Evolutionary conservation across 441 rosid genomes (phyloP), one percentile per base, ranked within the genome.

Genomic region (Pelargonium citronellum): DNA sequence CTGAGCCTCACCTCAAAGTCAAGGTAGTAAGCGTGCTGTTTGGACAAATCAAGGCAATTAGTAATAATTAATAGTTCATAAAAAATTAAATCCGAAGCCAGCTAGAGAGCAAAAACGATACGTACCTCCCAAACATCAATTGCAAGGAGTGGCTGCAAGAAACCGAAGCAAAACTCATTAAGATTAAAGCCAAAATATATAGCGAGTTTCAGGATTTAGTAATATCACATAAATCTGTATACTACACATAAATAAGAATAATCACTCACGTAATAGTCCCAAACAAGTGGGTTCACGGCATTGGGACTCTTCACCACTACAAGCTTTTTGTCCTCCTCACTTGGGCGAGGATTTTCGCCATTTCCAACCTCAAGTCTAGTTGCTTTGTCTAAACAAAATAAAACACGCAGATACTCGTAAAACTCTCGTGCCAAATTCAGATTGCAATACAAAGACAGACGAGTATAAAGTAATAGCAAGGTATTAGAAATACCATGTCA

Each of bases 111-210:
- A 27, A 41, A 16, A 39, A 12, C 5, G 17, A 71, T 65, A 51
- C 58, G 13, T 87, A 94, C 98, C 98, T 91, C 98, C 97, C 98
- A 94, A 12, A 90, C 90, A 79, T 94, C 98, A 75, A 94, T 85
- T 15, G 95, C 82, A 65, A 89, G 97, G 70, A 94, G 91, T 39
- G 96, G 95, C 98, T 91, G 92, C 89, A 79, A 76, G 72, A 67
- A 81, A 79, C 46, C 30, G 61, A 75, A 61, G 76, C 13, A 74
- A 64, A 68, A 68, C 64, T 12, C 22, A 57, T 70, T 53, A 82
- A 81, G 24, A 22, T 69, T 10, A 57, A 41, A 63, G 19, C 64
- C 47, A 77, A 34, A 65, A 39, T 37, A 60, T 22, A 73, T 19
- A 2, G 58, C 17, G 16, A 51, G 6, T 51, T 51, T 34, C 39